A percentile compares a stretch with the other conserved stretches of the same genome.
Evolutionary conservation across 1,284 basidiomycete genomes (phyloP).

Genomic region (Bjerkandera adusta): DNA sequence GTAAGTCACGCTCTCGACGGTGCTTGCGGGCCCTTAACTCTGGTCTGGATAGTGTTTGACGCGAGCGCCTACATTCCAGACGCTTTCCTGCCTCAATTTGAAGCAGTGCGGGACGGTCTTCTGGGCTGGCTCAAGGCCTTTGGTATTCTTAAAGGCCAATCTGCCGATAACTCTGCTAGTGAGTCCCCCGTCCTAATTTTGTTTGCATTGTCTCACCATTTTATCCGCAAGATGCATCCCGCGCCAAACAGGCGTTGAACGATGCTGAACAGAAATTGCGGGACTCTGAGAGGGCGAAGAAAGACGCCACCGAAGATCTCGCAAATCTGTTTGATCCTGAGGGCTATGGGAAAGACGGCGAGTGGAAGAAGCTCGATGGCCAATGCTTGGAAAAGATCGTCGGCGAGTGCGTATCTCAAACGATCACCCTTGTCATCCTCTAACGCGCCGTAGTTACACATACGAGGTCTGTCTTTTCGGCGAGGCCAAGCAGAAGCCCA

Average conservation of each 20-base stretch:
- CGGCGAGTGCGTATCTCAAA: constrained; percentile 84
- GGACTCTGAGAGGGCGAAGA: constrained; percentile 43
- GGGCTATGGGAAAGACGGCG: constrained; percentile 80
- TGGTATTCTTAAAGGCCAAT: constrained; percentile 53
- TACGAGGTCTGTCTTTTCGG: constrained; percentile 97
- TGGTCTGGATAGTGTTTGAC: constrained; percentile 64
- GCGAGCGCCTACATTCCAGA: constrained; percentile 89
- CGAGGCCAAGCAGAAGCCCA: constrained; percentile 86
- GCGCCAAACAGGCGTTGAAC: constrained; percentile 62
- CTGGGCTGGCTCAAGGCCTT: constrained; percentile 65
- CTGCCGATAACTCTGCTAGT: constrained; percentile 42
- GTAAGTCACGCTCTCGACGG: constrained; percentile 49
- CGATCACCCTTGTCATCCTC: background rate
- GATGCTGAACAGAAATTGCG: constrained; percentile 57
- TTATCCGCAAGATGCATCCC: constrained; percentile 47
- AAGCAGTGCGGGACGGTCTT: constrained; percentile 64
- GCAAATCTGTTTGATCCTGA: constrained; percentile 58
- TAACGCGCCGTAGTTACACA: constrained; percentile 67
- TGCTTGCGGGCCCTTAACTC: constrained; percentile 12
- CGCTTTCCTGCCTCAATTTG: constrained; percentile 72
- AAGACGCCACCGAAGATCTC: constrained; percentile 52
- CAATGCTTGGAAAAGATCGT: constrained; percentile 79
- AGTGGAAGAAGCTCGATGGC: constrained; percentile 94
- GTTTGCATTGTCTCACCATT: constrained; percentile 3
- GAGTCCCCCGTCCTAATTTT: background rate